Evolutionary conservation across 306 rosid genomes (phyloP), one percentile per base, ranked within the genome.

Genomic region (Gillenia trifoliata): DNA sequence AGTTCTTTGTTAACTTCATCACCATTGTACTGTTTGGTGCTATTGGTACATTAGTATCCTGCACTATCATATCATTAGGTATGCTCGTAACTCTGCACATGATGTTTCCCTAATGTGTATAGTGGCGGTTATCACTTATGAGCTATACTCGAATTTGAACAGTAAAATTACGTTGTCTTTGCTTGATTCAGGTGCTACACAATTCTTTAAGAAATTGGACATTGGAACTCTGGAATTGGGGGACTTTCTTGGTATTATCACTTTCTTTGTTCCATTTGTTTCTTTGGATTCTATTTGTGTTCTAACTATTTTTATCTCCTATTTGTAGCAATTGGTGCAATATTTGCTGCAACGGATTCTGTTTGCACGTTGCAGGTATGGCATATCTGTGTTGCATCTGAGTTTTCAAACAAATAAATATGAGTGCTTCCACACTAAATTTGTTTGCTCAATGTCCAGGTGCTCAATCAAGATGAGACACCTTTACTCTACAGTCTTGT

Each of bases 281-380:
- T 41, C 50, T 47, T 60, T 61, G 52, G 43, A 63, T 61, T 77
- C 68, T 72, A 30, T 78, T 63, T 55, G 41, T 28, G 59, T 65
- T 40, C 76, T 84, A 62, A 75, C 71, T 30, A 50, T 70, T 59
- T 60, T 75, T 15, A 34, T 71, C 33, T 70, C 17, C 40, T 23
- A 1, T 75, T 84, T 59, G 50, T 90, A 95, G 99, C 99, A 64
- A 92, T 95, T 77, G 99, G 99, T 50, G 90, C 98, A 66, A 95
- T 95, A 79, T 95, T 95, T 88, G 93, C 98, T 31, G 99, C 98
- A 0, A 95, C 99, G 22, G 99, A 95, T 89, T 95, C 99, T 73
- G 99, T 95, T 49, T 95, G 99, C 90, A 95, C 99, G 0, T 84
- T 95, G 85, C 99, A 95, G 98, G 99, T 95, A 79, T 55, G 86